Evolutionary conservation across 352 stramenopile genomes (phyloP), one percentile per base, ranked within the genome.

Genomic region (Globisporangium uncinulatum): DNA sequence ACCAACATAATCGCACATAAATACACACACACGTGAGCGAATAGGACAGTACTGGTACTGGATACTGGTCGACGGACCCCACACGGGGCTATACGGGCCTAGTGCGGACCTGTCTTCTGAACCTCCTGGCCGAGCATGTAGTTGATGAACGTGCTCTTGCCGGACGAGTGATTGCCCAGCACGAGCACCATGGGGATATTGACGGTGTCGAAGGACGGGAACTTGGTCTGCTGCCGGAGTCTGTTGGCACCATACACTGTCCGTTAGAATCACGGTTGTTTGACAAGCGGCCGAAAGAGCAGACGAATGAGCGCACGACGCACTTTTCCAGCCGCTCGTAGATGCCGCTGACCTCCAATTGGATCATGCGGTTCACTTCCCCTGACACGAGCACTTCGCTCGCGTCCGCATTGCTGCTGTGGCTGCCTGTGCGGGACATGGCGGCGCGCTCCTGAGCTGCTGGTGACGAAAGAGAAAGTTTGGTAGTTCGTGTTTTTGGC

Each of bases 71-170:
- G 20, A n/a, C 11, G 41, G 20, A n/a, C 11, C 14, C 24, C 24
- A 29, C 24, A 29, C 4, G 24, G 24, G 24, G 24, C 24, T 29
- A 29, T 29, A 29, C 24, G 4, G 1, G 6, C 6, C 7, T 39
- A 13, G 7, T 39, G 20, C 47, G 31, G 41, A 47, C 74, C 80
- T 1, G 84, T 91, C 74, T 94, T 94, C 57, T 94, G 84, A 24
- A 94, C 79, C 36, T 84, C 69, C 50, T 90, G 80, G 19, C 76
- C 69, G 47, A 94, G 68, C 82, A 94, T 92, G 70, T 94, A 72
- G 62, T 94, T 94, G 66, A 94, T 94, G 57, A 94, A 92, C 7
- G 84, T 94, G 60, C 73, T 87, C 63, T 94, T 94, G 29, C 84
- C 84, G 4, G 80, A 92, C 56, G 82, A 92, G 61, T 94, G 84